Percentiles rank a stretch among this genome's conserved stretches.
Conservation (phyloP, 148 eudicot species). For the Pharnaceum exiguum region DNA sequence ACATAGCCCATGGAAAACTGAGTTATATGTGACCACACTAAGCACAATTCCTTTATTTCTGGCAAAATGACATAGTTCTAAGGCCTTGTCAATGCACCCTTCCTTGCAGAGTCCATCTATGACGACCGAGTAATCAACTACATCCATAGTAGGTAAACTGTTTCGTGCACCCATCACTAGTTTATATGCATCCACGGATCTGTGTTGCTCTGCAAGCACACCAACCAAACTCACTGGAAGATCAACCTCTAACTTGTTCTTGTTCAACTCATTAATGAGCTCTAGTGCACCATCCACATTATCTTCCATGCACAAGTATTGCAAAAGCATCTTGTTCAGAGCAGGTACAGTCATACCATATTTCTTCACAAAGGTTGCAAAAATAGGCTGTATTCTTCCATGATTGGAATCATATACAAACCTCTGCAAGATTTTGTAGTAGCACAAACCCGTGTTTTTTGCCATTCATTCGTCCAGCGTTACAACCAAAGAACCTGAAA, state of each 20-base stretch:
- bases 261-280: conserved; percentile 39
- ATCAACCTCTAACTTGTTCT: conserved; percentile 23
- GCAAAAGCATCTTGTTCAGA: conserved; percentile 39
- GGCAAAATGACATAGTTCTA: conserved; percentile 56
- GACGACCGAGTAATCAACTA: conserved; percentile 61
- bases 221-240: conserved; percentile 39
- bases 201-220: conserved; percentile 47
- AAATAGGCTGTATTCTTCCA: conserved; percentile 30
- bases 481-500: conserved; percentile 7
- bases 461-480: conserved; percentile 30
- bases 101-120: conserved; percentile 79
- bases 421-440: conserved; percentile 34
- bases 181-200: conserved; percentile 60
- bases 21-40: conserved; percentile 64
- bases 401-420: conserved; percentile 38
- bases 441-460: conserved; percentile 23
- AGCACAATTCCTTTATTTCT: conserved; percentile 52
- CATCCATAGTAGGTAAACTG: conserved; percentile 42
- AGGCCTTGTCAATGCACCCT: conserved; percentile 65
- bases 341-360: conserved; percentile 44
- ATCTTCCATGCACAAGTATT: conserved; percentile 51
- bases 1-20: conserved; percentile 75
- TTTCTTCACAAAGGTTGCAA: conserved; percentile 50
- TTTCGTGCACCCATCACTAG: conserved; percentile 49
- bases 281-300: conserved; percentile 50